A percentile compares a stretch with the other conserved stretches of the same genome.
Evolutionary conservation across 164 flowering plant species (phyloP).

Genomic region (Houttuynia cordata): DNA sequence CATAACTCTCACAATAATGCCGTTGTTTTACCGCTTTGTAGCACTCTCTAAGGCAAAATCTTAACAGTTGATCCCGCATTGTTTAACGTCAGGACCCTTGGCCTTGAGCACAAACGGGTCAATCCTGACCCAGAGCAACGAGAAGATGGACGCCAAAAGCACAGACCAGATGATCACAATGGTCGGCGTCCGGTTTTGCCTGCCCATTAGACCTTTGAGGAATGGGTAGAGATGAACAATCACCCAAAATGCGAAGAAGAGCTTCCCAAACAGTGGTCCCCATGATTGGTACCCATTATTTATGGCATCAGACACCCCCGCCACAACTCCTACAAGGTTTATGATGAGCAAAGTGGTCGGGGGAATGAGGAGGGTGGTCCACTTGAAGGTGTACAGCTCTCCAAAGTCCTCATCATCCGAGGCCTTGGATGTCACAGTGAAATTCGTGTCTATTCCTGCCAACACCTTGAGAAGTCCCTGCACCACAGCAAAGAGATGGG

Average conservation of each 20-base stretch:
- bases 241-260: conserved; percentile 83
- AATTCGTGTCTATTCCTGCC: conserved; percentile 75
- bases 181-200: conserved; percentile 85
- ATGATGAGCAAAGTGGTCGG: conserved; percentile 77
- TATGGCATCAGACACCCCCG: conserved; percentile 86
- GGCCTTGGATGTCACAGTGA: conserved; percentile 73
- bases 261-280: conserved; percentile 80
- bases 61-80: conserved; percentile 82
- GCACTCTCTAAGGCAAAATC: too few species aligned
- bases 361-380: conserved; percentile 80
- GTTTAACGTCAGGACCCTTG: conserved; percentile 65
- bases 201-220: conserved; percentile 89
- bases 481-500: conserved; percentile 67
- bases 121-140: conserved; percentile 84
- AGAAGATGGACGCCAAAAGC: conserved; percentile 83
- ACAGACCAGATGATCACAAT: conserved; percentile 83
- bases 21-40: neutral
- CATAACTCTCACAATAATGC: neutral
- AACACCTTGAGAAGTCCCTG: conserved; percentile 70
- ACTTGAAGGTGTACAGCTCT: conserved; percentile 67
- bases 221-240: conserved; percentile 80
- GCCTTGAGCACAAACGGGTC: conserved; percentile 76
- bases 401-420: conserved; percentile 70
- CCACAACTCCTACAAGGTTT: conserved; percentile 76
- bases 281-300: conserved; percentile 76